These are phyloP conservation scores for Sphaerulina vaccinii DNA, from an alignment of 2,329 filamentous ascomycete genomes.

Conservation along the genomic window DNA sequence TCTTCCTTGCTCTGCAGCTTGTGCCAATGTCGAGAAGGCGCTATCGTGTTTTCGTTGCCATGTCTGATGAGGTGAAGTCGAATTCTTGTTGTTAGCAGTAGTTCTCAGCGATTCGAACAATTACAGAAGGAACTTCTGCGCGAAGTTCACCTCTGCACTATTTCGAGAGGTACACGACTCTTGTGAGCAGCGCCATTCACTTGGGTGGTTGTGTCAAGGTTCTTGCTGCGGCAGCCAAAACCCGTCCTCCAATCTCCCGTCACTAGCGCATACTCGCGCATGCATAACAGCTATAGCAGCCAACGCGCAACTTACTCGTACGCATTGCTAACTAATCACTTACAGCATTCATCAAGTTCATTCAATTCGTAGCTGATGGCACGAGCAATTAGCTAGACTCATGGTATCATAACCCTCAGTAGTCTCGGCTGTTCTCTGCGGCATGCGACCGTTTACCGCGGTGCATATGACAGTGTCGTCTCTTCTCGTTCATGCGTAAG, in stretches of 20 bases:
- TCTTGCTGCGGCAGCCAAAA: constrained; percentile 5
- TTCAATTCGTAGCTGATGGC: not conserved
- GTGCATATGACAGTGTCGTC: not conserved
- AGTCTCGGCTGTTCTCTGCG: not conserved
- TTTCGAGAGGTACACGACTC: constrained; percentile 5
- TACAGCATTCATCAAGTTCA: not conserved
- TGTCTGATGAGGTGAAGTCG: not conserved
- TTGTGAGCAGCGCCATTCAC: constrained; percentile 1
- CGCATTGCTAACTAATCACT: not conserved
- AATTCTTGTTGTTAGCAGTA: not conserved
- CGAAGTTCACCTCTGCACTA: constrained; percentile 2
- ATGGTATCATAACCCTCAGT: not conserved
- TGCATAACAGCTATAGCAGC: not conserved
- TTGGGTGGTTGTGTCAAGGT: constrained; percentile 4
- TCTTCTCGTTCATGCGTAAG: constrained; percentile 1
- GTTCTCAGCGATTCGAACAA: not conserved
- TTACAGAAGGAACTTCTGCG: not conserved
- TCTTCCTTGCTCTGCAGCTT: not conserved
- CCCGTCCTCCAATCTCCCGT: constrained; percentile 1
- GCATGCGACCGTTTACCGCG: not conserved
- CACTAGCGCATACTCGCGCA: not conserved
- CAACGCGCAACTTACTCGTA: not conserved
- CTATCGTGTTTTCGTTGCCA: not conserved
- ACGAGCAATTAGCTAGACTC: not conserved
- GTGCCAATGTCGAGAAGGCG: not conserved